These are phyloP conservation scores for Arthroderma uncinatum DNA, from an alignment of 2,329 filamentous ascomycete genomes.

Conservation along the genomic window DNA sequence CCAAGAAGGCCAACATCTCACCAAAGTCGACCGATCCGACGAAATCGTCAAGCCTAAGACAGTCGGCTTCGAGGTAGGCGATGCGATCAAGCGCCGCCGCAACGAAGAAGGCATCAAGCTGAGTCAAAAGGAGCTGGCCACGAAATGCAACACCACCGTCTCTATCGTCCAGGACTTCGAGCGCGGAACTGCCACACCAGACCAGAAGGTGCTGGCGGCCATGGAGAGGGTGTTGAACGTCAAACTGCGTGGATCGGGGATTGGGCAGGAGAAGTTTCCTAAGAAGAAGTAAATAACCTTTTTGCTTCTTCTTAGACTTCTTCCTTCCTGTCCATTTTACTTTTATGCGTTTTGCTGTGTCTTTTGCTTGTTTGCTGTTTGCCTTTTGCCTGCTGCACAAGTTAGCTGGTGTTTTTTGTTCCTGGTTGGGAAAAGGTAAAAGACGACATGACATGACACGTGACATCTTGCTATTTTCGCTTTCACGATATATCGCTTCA, in stretches of 20 bases:
- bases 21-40: conserved; percentile 94
- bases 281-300: conserved; percentile 44
- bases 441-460: background rate
- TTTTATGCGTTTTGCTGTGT: background rate
- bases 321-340: background rate
- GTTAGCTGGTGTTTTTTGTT: background rate
- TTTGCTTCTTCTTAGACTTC: background rate
- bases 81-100: conserved; percentile 70
- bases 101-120: conserved; percentile 81
- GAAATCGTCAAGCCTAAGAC: conserved; percentile 97
- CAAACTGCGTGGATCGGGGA: conserved; percentile 73
- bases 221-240: conserved; percentile 83
- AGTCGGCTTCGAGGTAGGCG: conserved; percentile 66
- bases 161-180: conserved; percentile 76
- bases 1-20: conserved; percentile 83
- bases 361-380: background rate
- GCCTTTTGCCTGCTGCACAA: background rate
- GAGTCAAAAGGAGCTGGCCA: conserved; percentile 81
- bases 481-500: background rate
- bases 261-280: conserved; percentile 70
- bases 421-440: background rate
- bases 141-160: conserved; percentile 78
- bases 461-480: background rate
- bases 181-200: conserved; percentile 62
- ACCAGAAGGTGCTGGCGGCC: conserved; percentile 66